Evolutionary conservation across 768 basidiomycete species (phyloP).

Genomic region (Leccinum broughii): DNA sequence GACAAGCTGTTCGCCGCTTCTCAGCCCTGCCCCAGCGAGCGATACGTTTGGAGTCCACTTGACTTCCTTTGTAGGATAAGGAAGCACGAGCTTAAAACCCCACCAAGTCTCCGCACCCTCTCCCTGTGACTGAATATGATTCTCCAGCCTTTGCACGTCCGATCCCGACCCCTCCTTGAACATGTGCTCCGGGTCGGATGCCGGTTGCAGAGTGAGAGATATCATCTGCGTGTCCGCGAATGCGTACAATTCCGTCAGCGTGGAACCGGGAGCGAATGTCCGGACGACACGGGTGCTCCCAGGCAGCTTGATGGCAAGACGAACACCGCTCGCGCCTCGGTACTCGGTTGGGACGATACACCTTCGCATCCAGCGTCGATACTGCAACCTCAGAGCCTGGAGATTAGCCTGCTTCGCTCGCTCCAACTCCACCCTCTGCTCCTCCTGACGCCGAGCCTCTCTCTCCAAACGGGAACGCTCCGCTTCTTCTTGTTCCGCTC

Average conservation of each 20-base stretch:
- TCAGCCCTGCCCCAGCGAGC: slow-evolving; percentile 42
- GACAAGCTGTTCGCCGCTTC: slow-evolving; percentile 63
- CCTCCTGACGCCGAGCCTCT: slow-evolving; percentile 31
- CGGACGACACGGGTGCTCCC: slow-evolving; percentile 59
- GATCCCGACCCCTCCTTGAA: slow-evolving; percentile 36
- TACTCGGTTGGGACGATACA: slow-evolving; percentile 41
- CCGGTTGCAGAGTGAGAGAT: slow-evolving; percentile 38
- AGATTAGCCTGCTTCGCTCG: slow-evolving; percentile 36
- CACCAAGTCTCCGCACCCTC: slow-evolving; percentile 51
- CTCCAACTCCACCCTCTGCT: slow-evolving; percentile 39
- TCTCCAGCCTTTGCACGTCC: slow-evolving; percentile 39
- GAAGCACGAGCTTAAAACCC: slow-evolving; percentile 67
- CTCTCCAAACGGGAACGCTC: slow-evolving; percentile 37
- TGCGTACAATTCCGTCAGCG: slow-evolving; percentile 67
- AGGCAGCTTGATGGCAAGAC: slow-evolving; percentile 56
- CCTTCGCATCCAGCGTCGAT: slow-evolving; percentile 61
- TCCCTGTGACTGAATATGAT: slow-evolving; percentile 33
- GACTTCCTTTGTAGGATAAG: slow-evolving; percentile 71
- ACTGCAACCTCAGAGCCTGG: slow-evolving; percentile 45
- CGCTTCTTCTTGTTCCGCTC: slow-evolving; percentile 39
- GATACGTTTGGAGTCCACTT: slow-evolving; percentile 42
- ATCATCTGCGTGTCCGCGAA: slow-evolving; percentile 67
- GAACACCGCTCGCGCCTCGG: slow-evolving; percentile 32
- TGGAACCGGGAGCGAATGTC: slow-evolving; percentile 48
- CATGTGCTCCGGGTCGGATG: slow-evolving; percentile 44